Percentiles rank a stretch among this genome's conserved stretches.
Conservation (phyloP, 2,329 filamentous ascomycete species). For the Ascochyta clinopodiicola region DNA sequence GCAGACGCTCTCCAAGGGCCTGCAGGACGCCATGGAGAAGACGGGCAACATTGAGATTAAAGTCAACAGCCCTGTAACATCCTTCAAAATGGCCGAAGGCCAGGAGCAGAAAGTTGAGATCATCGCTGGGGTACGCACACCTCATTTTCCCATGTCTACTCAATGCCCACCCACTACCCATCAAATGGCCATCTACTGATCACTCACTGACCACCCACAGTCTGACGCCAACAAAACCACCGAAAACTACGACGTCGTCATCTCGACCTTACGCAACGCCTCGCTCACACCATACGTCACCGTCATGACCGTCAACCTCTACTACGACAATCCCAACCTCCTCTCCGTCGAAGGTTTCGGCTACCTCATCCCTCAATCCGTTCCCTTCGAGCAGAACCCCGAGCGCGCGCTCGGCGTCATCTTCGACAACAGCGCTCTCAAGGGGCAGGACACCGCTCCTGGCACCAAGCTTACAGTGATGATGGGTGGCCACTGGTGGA, state of each 20-base stretch:
- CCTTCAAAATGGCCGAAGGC: conserved; percentile 23
- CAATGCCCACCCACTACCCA: too few relatives aligned
- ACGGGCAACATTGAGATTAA: conserved; percentile 51
- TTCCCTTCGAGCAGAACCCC: conserved; percentile 75
- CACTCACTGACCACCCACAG: conserved; percentile 24
- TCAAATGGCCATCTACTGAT: too few relatives aligned
- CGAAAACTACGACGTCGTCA: conserved; percentile 37
- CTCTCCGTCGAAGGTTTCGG: conserved; percentile 78
- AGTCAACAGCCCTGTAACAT: conserved; percentile 39
- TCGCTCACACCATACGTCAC: conserved; percentile 70
- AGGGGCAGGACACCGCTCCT: conserved; percentile 60
- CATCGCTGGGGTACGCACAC: conserved; percentile 29
- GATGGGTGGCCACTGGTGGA: conserved; percentile 93
- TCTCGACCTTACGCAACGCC: conserved; percentile 51
- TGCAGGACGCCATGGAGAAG: conserved; percentile 47
- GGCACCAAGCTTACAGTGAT: conserved; percentile 94
- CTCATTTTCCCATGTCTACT: too few relatives aligned
- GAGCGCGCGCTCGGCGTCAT: conserved; percentile 88
- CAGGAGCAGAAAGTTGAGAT: conserved; percentile 29
- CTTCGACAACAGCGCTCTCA: conserved; percentile 78
- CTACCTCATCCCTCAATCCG: conserved; percentile 83
- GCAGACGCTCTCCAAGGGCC: conserved; percentile 46
- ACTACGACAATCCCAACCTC: conserved; percentile 71
- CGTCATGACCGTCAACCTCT: conserved; percentile 92
- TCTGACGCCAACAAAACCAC: conserved; percentile 19